These are phyloP conservation scores for Mytilinidion resinicola DNA, from an alignment of 495 filamentous ascomycete genomes.

Conservation along the genomic window DNA sequence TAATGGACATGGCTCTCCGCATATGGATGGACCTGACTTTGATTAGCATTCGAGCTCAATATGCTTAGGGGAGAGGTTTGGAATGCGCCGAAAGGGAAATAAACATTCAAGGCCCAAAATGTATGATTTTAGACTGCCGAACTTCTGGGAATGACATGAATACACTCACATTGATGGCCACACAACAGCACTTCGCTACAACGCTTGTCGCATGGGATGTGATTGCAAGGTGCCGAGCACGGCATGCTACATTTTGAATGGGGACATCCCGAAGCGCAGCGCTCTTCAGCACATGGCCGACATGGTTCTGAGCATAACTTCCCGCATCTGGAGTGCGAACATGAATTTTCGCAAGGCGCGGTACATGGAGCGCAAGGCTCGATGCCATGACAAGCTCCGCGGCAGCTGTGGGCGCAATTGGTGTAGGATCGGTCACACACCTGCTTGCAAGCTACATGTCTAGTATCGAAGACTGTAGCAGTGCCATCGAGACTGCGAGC, in stretches of 20 bases:
- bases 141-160: conserved; percentile 17
- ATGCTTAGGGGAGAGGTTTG: neutral
- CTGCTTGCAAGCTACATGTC: too few species aligned
- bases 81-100: neutral
- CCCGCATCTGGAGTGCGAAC: conserved; percentile 54
- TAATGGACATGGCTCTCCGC: conserved; percentile 32
- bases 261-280: conserved; percentile 52
- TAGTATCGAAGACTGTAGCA: too few species aligned
- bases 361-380: conserved; percentile 49
- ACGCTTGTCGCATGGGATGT: conserved; percentile 58
- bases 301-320: conserved; percentile 55
- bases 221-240: conserved; percentile 55
- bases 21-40: conserved; percentile 45
- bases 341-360: conserved; percentile 53
- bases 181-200: conserved; percentile 54
- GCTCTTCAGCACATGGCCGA: conserved; percentile 46
- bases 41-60: conserved; percentile 39
- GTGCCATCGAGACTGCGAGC: neutral
- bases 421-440: conserved; percentile 41
- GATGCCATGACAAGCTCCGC: conserved; percentile 47
- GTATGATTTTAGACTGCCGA: conserved; percentile 7
- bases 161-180: conserved; percentile 38
- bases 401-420: conserved; percentile 53
- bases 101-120: too few species aligned
- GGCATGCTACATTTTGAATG: conserved; percentile 56